Percentiles rank a stretch among this genome's conserved stretches.
phyloP scores from a whole-genome alignment of 2,329 filamentous ascomycete genomes.

The Ophiostoma angusticollis region DNA sequence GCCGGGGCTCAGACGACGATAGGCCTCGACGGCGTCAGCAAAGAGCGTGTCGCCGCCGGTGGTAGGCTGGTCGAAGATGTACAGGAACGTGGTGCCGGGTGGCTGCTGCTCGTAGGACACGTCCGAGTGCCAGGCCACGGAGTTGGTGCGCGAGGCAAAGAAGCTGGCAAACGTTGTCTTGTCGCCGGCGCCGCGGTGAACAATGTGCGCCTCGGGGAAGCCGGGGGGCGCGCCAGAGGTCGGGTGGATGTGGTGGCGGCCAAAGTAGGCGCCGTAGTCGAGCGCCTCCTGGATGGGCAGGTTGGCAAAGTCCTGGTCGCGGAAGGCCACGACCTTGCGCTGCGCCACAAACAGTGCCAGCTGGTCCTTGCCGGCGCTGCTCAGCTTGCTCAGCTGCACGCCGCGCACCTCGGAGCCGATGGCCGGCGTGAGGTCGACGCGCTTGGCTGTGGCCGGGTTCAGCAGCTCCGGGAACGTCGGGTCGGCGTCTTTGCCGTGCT shows the following conservation, averaged over 20 bases:
- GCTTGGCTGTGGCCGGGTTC: constrained; percentile 27
- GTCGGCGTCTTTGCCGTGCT: constrained; percentile 59
- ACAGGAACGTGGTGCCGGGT: constrained; percentile 80
- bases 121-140: constrained; percentile 80
- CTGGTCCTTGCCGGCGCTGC: constrained; percentile 52
- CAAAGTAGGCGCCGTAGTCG: constrained; percentile 48
- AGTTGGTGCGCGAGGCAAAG: constrained; percentile 54
- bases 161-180: constrained; percentile 45
- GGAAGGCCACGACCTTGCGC: constrained; percentile 58
- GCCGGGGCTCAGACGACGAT: constrained; percentile 63
- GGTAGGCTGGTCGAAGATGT: constrained; percentile 68
- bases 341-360: constrained; percentile 56
- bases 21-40: constrained; percentile 66
- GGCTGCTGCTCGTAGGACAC: constrained; percentile 82
- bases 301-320: constrained; percentile 53
- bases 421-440: constrained; percentile 50
- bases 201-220: constrained; percentile 58
- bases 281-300: constrained; percentile 52
- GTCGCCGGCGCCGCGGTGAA: constrained; percentile 57
- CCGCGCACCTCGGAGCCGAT: constrained; percentile 57
- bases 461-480: constrained; percentile 50
- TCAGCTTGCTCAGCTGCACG: constrained; percentile 52
- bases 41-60: constrained; percentile 81
- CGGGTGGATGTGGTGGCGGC: constrained; percentile 57
- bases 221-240: constrained; percentile 56